Percentiles rank a stretch among this genome's conserved stretches.
Conservation (phyloP, 1,284 basidiomycete genomes). For the Puccinia horiana region DNA sequence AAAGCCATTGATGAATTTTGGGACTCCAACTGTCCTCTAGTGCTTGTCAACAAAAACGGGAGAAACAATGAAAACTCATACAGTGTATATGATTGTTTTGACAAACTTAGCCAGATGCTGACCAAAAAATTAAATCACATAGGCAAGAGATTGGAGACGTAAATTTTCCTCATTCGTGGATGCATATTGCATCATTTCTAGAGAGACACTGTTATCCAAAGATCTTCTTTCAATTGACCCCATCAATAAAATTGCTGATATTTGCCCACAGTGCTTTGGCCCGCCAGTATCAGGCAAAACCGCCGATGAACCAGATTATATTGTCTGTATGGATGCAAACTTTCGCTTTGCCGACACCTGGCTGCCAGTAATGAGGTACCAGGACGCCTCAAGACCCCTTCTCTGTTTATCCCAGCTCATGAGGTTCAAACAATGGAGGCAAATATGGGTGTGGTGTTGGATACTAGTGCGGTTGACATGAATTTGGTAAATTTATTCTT, state of each 20-base stretch:
- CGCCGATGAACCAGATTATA: neutral
- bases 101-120: neutral
- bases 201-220: neutral
- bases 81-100: neutral
- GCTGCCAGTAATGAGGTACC: neutral
- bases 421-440: neutral
- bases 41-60: neutral
- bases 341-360: neutral
- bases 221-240: neutral
- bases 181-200: neutral
- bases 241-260: neutral
- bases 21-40: slow-evolving; percentile 2
- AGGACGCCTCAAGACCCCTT: neutral
- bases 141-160: slow-evolving; percentile 2
- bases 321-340: slow-evolving; percentile 28
- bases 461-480: neutral
- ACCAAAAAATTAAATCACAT: neutral
- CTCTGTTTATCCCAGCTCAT: neutral
- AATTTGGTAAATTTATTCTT: neutral
- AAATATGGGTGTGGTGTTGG: neutral
- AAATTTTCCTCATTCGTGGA: slow-evolving; percentile 1
- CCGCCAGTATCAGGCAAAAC: neutral
- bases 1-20: slow-evolving; percentile 21
- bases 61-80: neutral
- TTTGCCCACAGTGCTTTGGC: slow-evolving; percentile 14